Base-by-base conservation (phyloP, 2,329 filamentous ascomycete genomes). In the Paecilomyces formosus region DNA sequence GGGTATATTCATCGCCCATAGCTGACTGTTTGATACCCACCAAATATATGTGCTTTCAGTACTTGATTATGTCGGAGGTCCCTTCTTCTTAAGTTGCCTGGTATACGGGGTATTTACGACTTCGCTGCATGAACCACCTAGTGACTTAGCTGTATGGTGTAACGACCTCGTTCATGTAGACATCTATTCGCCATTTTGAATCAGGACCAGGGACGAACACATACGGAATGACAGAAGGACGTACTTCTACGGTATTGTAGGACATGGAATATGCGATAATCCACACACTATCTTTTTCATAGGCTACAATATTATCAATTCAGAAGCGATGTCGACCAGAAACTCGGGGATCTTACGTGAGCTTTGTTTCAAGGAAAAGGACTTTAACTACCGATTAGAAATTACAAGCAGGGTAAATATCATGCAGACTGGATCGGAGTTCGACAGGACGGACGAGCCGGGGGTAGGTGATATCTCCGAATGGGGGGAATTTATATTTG, bases 401-500 rank as follows among this genome's bases (percentile, higher is more conserved):
- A 8, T 18, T 45, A 45, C 39, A 45, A 45, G 7, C 18, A 45
- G 39, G 39, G 39, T 18, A 18, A n/a, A 45, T n/a, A 39, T 45
- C 39, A 52, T 11, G 50, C 50, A 13, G 50, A 28, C n/a, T 52
- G 22, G 7, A 24, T 52, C 50, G 21, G 24, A 24, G 26, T 52
- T 52, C 50, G 50, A 52, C 6, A 28, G 50, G 50, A 22, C 50
- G 22, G 50, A 52, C 22, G 22, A 28, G 50, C 22, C 53, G 54
- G 35, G 33, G 33, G 31, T 28, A 55, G 31, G 54, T 52, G n/a
- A 55, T 35, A 33, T 55, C 9, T 39, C 21, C 54, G 54, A 22
- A 35, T 39, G 9, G 30, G 54, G 6, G 39, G 60, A 58, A 58
- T 65, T 68, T 68, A 64, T 60, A 60, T 55, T 55, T 66, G 63